Base-by-base conservation (phyloP, 345 rosid genomes). In the Gossypium raimondii region DNA sequence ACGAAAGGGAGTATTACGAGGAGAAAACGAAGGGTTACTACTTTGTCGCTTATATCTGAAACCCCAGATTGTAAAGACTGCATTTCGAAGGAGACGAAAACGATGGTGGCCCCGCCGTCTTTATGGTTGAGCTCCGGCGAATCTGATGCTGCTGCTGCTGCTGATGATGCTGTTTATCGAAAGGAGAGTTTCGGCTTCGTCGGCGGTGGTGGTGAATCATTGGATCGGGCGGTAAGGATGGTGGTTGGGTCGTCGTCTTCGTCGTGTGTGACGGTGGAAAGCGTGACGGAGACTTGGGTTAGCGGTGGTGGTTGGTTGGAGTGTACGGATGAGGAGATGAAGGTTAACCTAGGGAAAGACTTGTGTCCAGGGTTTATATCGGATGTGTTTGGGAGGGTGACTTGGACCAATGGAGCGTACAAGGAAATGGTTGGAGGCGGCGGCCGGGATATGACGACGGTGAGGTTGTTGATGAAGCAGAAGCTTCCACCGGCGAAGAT, bases 341-440 rank as follows among this genome's bases (percentile, higher is more conserved):
- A 74, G 79, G 61, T 76, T 72, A 87, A 79, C 59, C 86, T 94
- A 2, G 84, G 18, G 83, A 80, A 74, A 18, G 98, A 92, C 84
- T 78, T 90, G 83, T 94, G 94, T 76, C 98, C 98, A 0, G 97
- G 97, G 24, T 79, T 94, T 27, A 77, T 85, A 81, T 92, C 97
- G 10, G 97, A 94, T 70, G 81, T 82, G 12, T 24, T 73, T 11
- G 93, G 90, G 12, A 83, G 87, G 72, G 97, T 94, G 29, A 87
- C 84, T 72, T 92, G 96, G 98, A 86, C 83, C 6, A 94, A 92
- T 65, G 89, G 76, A 18, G 94, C 93, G 56, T 92, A 90, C 25
- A 79, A 66, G 70, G 79, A 80, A 78, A 89, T 89, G 92, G 98
- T 88, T 14, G 85, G 81, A 27, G 79, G 83, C 48, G 87, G 75